phyloP scores from a whole-genome alignment of 495 filamentous ascomycete species.

The Talaromyces trachyspermus region DNA sequence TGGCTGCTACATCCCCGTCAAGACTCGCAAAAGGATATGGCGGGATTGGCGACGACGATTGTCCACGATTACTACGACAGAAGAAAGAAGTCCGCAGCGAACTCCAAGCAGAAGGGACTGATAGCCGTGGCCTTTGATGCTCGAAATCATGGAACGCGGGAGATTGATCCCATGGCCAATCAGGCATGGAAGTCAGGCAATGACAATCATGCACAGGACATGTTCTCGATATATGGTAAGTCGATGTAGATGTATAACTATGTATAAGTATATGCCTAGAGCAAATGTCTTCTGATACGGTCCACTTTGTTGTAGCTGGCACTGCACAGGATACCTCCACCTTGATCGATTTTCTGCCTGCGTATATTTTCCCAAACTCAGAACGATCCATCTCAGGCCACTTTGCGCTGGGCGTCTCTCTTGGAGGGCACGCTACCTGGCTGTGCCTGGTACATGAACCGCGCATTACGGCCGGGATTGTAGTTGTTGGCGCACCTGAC shows the following conservation, averaged over 20 bases:
- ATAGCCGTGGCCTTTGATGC: constrained; percentile 83
- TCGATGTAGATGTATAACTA: too few relatives aligned
- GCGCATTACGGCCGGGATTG: constrained; percentile 63
- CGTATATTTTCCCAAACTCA: constrained; percentile 58
- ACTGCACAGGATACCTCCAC: constrained; percentile 67
- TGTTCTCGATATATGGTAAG: constrained; percentile 63
- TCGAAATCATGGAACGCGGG: constrained; percentile 76
- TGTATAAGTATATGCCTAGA: too few relatives aligned
- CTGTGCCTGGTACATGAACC: constrained; percentile 70
- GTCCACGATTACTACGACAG: constrained; percentile 53
- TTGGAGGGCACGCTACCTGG: constrained; percentile 89
- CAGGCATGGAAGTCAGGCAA: constrained; percentile 76
- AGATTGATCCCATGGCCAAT: constrained; percentile 53
- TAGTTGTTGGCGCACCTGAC: constrained; percentile 86
- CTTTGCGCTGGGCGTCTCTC: constrained; percentile 69
- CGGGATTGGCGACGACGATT: constrained; percentile 43
- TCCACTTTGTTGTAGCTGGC: constrained; percentile 41
- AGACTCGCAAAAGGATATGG: constrained; percentile 63
- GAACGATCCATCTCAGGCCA: constrained; percentile 55
- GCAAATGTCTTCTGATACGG: neutral
- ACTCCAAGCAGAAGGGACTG: constrained; percentile 52
- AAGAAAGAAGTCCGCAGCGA: too few relatives aligned
- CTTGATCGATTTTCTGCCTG: constrained; percentile 65
- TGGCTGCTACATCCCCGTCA: constrained; percentile 84
- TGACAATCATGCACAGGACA: constrained; percentile 74